A percentile compares a stretch with the other conserved stretches of the same genome.
Conservation (phyloP, 148 eudicot species). For the Camellia lanceoleosa region DNA sequence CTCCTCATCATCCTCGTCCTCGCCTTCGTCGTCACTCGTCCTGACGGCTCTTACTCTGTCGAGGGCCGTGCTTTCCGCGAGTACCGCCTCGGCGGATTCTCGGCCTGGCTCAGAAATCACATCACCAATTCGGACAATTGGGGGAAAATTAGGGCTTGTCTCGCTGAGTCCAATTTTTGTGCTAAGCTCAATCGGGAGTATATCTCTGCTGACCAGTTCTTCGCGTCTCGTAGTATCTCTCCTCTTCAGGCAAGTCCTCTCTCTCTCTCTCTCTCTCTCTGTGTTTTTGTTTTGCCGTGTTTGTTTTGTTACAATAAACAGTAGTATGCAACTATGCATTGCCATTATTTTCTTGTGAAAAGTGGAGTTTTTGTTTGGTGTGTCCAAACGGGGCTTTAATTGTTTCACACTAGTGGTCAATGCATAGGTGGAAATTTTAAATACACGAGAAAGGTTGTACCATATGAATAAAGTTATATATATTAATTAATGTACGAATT, state of each 20-base stretch:
- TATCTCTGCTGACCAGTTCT: conserved; percentile 50
- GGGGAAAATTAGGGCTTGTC: conserved; percentile 68
- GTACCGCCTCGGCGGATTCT: conserved; percentile 69
- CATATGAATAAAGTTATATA: too few species aligned
- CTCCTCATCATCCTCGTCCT: conserved; percentile 62
- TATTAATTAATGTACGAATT: too few species aligned
- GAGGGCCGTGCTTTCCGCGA: conserved; percentile 61
- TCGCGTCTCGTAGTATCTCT: conserved; percentile 64
- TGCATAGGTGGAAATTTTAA: too few species aligned
- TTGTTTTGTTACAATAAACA: not conserved
- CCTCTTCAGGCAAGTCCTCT: conserved; percentile 63
- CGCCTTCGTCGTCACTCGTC: conserved; percentile 73
- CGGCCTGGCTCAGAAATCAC: conserved; percentile 69
- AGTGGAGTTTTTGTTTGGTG: too few species aligned
- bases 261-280: not conserved
- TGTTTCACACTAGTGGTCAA: too few species aligned
- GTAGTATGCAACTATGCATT: not conserved
- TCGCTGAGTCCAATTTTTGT: conserved; percentile 54
- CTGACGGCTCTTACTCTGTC: conserved; percentile 47
- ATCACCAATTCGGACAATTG: conserved; percentile 51
- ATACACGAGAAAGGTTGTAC: too few species aligned
- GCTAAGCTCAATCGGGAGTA: conserved; percentile 47
- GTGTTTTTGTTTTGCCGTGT: not conserved
- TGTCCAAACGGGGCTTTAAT: too few species aligned
- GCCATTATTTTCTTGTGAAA: too few species aligned